Evolutionary conservation across 2,329 filamentous ascomycete genomes (phyloP), one percentile per base, ranked within the genome.

Genomic region (Phyllosticta citribraziliensis): DNA sequence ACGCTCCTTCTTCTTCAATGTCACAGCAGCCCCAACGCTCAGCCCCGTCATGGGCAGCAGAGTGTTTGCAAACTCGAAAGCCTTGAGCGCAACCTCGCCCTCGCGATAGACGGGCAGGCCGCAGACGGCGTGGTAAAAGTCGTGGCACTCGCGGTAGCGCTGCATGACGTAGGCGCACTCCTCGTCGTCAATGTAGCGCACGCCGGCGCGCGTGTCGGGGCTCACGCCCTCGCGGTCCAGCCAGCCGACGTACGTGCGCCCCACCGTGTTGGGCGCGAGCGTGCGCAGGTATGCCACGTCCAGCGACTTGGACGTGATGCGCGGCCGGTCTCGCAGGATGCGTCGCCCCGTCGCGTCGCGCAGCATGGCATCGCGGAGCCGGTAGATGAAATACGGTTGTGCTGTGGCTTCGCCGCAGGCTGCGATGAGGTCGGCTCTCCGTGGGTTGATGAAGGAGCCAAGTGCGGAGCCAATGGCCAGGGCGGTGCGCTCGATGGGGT

Each of bases 161-260:
- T 97, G 94, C 89, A 99, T 95, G 19, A 97, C 94, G 77, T 97
- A 99, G 40, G 94, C 94, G 73, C 92, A 96, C 76, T 99, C 94
- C 67, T 88, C 87, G 71, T 97, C 87, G 74, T 97, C 92, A 64
- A 99, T 91, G 77, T 96, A 97, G 58, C 89, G 85, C 51, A 99
- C 94, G 1, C 75, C 73, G 51, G 87, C 80, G 54, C 94, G 85
- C 6, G 93, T 96, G 74, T 99, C 94, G 0, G 94, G 94, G 9
- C 89, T 89, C 14, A 99, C 93, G 64, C 90, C 89, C 75, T 99
- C 94, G 54, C 89, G 84, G 74, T 97, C 91, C n/a, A 97, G 82
- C 93, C 94, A 99, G 58, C 80, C 82, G 9, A 87, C 89, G 75
- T 97, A 99, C 57, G 88, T 86, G 54, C 84, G 83, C 24, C 94